These are phyloP conservation scores for Podaxis mareebaensis DNA, from an alignment of 768 basidiomycete species.

Conservation along the genomic window DNA sequence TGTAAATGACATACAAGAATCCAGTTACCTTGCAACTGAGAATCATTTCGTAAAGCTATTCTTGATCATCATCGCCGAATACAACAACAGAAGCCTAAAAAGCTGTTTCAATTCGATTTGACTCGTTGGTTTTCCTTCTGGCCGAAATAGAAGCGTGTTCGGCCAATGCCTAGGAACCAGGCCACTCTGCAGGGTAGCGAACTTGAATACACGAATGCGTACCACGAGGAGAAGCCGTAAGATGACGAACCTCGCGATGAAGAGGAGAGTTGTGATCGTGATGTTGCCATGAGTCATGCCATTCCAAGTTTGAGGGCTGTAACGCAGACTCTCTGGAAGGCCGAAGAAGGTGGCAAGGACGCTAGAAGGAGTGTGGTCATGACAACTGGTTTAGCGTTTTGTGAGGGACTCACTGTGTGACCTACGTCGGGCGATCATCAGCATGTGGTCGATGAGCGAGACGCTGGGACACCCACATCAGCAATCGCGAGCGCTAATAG, in stretches of 20 bases:
- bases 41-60: neutral
- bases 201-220: neutral
- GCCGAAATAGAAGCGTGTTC: constrained; percentile 31
- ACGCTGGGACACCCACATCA: constrained; percentile 50
- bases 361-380: constrained; percentile 35
- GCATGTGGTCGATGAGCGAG: neutral
- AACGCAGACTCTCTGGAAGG: constrained; percentile 57
- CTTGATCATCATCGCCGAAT: neutral
- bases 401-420: constrained; percentile 54
- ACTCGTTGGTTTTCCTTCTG: constrained; percentile 4
- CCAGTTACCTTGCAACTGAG: neutral
- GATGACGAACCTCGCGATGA: constrained; percentile 52
- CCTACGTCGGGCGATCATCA: constrained; percentile 32
- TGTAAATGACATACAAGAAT: neutral
- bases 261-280: constrained; percentile 57
- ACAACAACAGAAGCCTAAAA: neutral
- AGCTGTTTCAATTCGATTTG: constrained; percentile 1
- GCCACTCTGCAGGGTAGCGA: constrained; percentile 37
- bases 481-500: constrained; percentile 70
- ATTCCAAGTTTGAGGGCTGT: constrained; percentile 60
- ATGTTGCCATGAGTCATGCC: constrained; percentile 77
- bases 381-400: neutral
- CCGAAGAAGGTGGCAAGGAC: constrained; percentile 56
- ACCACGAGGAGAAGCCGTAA: neutral
- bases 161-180: constrained; percentile 46